These are phyloP conservation scores for Tylopilus subfusipes DNA, from an alignment of 768 basidiomycete species.

Conservation along the genomic window DNA sequence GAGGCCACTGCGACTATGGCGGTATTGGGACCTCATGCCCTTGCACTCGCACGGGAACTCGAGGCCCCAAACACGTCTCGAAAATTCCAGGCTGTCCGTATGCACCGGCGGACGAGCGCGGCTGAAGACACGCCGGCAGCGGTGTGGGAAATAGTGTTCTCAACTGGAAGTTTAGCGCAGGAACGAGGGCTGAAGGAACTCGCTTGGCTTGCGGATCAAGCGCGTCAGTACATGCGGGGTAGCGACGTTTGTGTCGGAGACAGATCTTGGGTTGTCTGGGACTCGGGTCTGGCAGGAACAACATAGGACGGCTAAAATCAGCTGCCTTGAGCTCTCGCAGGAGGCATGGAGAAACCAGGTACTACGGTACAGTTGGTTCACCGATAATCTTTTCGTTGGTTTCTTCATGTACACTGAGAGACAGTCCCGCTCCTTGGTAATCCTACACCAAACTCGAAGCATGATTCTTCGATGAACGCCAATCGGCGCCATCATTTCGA, in stretches of 20 bases:
- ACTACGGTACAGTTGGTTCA: slow-evolving; percentile 13
- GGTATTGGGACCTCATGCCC: slow-evolving; percentile 21
- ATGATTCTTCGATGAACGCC: not conserved
- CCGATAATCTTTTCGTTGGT: not conserved
- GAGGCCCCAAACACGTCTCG: not conserved
- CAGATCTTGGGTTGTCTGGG: slow-evolving; percentile 24
- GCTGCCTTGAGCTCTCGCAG: too few relatives aligned
- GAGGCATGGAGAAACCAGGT: too few relatives aligned
- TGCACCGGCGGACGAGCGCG: slow-evolving; percentile 1
- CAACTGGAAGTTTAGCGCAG: slow-evolving; percentile 12
- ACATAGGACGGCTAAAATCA: too few relatives aligned
- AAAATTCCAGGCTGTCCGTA: slow-evolving; percentile 18
- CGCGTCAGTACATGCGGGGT: not conserved
- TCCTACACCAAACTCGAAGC: slow-evolving; percentile 14
- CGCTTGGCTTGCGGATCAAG: slow-evolving; percentile 1
- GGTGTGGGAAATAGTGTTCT: slow-evolving; percentile 12
- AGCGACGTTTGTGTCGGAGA: slow-evolving; percentile 4
- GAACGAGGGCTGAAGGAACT: slow-evolving; percentile 16
- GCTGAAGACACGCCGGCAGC: not conserved
- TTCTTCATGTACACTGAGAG: not conserved
- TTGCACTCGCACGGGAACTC: slow-evolving; percentile 19
- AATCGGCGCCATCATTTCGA: slow-evolving; percentile 7
- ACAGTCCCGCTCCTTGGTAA: slow-evolving; percentile 1
- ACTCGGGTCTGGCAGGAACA: slow-evolving; percentile 5
- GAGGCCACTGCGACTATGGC: slow-evolving; percentile 22